Evolutionary conservation across 768 basidiomycete species (phyloP), one percentile per base, ranked within the genome.

Genomic region (Daedalea quercina): DNA sequence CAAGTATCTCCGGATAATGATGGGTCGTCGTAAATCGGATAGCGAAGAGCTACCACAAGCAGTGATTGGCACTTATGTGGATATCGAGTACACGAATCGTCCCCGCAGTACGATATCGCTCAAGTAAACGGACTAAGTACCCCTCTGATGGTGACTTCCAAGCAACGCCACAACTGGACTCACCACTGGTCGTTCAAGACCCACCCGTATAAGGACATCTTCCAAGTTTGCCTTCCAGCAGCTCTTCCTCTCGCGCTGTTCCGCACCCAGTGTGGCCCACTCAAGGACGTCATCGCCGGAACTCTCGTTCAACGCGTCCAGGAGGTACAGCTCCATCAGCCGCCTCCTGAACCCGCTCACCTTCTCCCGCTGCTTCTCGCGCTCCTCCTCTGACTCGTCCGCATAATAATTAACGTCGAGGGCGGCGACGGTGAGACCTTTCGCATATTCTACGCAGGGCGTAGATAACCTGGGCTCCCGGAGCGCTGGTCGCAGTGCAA

Each of bases 161-260:
- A n/a, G n/a, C n/a, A n/a, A n/a, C n/a, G n/a, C n/a, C n/a, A n/a
- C n/a, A 31, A 6, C 11, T 31, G 28, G 50, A 71, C 85, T 56
- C 63, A 90, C 90, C 70, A 81, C 68, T 22, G 87, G 86, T 51
- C 74, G 67, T 58, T 80, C 75, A 53, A 81, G 64, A 44, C 82
- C 88, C 62, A 80, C 85, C 49, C 71, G 76, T 37, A 89, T 72
- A 40, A 92, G 72, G 19, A 87, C 76, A 59, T 87, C 84, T 64
- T 91, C 87, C 54, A 93, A 70, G 63, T 89, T 93, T 25, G 70
- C 67, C 67, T 90, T 91, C 90, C 90, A 93, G 24, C 77, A 71
- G 13, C 75, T 72, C 57, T 77, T 74, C 61, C 74, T 76, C 51
- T 79, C 77, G 47, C 83, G 76, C 60, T 88, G 79, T 22, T 76